These are phyloP conservation scores for Raddia distichophylla DNA, from an alignment of 176 grass and related monocot species.

Conservation along the genomic window DNA sequence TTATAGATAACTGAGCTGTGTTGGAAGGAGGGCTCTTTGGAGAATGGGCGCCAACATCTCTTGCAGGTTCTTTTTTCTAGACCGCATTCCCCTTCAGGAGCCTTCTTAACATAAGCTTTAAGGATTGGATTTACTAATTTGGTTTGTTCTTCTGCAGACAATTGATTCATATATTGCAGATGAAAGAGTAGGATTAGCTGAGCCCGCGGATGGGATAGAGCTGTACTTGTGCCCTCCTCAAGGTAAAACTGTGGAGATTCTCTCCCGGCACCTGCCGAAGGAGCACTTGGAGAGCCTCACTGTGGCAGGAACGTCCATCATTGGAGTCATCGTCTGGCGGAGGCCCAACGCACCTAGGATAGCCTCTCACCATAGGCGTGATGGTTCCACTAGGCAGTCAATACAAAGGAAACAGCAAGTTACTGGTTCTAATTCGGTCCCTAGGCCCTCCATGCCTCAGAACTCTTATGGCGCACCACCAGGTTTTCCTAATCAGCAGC, in stretches of 20 bases:
- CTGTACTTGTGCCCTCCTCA: conserved; percentile 83
- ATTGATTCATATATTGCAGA: conserved; percentile 85
- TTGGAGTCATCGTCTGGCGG: conserved; percentile 85
- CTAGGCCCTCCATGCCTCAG: conserved; percentile 40
- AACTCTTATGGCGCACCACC: conserved; percentile 28
- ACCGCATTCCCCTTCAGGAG: not conserved
- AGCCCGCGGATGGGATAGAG: conserved; percentile 83
- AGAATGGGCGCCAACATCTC: conserved; percentile 71
- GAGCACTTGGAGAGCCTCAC: conserved; percentile 60
- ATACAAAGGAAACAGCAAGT: conserved; percentile 59
- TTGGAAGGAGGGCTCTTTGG: conserved; percentile 84
- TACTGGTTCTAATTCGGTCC: conserved; percentile 38
- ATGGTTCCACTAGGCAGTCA: conserved; percentile 57
- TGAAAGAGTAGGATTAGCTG: conserved; percentile 89
- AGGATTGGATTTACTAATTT: not conserved
- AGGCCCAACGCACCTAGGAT: conserved; percentile 65
- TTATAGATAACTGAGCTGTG: conserved; percentile 68
- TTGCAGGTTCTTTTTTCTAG: conserved; percentile 65
- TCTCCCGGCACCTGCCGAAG: conserved; percentile 63
- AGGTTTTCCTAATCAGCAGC: conserved; percentile 44
- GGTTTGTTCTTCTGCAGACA: conserved; percentile 53
- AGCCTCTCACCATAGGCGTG: conserved; percentile 55
- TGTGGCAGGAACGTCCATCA: conserved; percentile 51
- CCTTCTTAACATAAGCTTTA: not conserved
- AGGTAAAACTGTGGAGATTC: conserved; percentile 68